phyloP scores from a whole-genome alignment of 208 protist species.

The Vickermania ingenoplastis region DNA sequence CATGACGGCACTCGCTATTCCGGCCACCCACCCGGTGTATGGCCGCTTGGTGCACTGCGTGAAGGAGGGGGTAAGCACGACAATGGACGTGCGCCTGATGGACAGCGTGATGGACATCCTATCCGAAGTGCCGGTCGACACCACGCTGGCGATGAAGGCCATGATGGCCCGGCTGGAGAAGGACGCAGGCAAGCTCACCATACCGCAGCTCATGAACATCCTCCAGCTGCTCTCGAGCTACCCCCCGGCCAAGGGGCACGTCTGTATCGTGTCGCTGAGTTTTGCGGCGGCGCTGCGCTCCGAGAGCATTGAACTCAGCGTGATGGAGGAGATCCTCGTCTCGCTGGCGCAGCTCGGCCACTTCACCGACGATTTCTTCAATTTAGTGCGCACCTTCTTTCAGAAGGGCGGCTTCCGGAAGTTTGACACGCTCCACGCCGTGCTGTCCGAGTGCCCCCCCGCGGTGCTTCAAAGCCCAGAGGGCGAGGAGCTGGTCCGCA shows the following conservation, averaged over 20 bases:
- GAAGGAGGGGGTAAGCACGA: slow-evolving; percentile 14
- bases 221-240: slow-evolving; percentile 71
- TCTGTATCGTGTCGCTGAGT: slow-evolving; percentile 55
- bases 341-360: slow-evolving; percentile 45
- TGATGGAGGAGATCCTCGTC: slow-evolving; percentile 47
- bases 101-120: slow-evolving; percentile 55
- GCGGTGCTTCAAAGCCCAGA: slow-evolving; percentile 25
- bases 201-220: slow-evolving; percentile 38
- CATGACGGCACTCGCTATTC: slow-evolving; percentile 18
- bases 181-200: slow-evolving; percentile 46
- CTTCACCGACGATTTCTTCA: slow-evolving; percentile 80
- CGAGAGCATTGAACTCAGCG: slow-evolving; percentile 36
- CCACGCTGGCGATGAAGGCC: slow-evolving; percentile 28
- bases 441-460: slow-evolving; percentile 32
- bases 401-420: slow-evolving; percentile 55
- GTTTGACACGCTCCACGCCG: slow-evolving; percentile 17
- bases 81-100: slow-evolving; percentile 40
- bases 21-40: slow-evolving; percentile 12
- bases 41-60: neutral
- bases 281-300: slow-evolving; percentile 52
- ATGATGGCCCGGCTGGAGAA: slow-evolving; percentile 51
- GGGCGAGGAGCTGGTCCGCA: slow-evolving; percentile 29
- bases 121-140: slow-evolving; percentile 53
- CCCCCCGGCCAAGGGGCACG: slow-evolving; percentile 53
- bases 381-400: slow-evolving; percentile 30